Conservation (phyloP, 2,329 filamentous ascomycete species). For the Penicillium hordei region DNA sequence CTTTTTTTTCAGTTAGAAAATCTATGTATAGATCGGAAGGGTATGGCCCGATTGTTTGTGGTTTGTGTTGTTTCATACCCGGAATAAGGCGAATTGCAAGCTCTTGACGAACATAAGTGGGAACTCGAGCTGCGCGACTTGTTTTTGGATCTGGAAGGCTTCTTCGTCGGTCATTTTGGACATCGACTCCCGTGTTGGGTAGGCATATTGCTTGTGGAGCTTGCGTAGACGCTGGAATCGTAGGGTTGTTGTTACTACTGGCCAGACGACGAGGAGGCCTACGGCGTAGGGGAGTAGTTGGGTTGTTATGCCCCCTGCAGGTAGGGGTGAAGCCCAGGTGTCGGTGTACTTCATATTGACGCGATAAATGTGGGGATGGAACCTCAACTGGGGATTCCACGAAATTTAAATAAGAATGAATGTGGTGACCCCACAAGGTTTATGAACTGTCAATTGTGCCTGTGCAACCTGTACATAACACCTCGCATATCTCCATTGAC, state of each 20-base stretch:
- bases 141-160: constrained; percentile 52
- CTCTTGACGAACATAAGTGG: constrained; percentile 53
- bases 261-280: constrained; percentile 27
- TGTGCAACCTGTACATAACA: not conserved
- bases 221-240: constrained; percentile 38
- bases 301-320: constrained; percentile 1
- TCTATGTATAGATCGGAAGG: constrained; percentile 2
- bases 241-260: constrained; percentile 28
- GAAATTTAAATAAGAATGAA: not conserved
- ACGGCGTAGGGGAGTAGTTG: constrained; percentile 26
- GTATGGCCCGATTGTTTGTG: not conserved
- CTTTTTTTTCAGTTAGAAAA: constrained; percentile 26
- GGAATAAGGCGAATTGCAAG: constrained; percentile 60
- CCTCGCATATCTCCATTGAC: not conserved
- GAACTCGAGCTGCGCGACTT: constrained; percentile 55
- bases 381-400: not conserved
- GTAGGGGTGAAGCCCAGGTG: not conserved
- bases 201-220: constrained; percentile 46
- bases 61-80: constrained; percentile 35
- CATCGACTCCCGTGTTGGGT: constrained; percentile 47
- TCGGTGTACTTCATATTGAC: not conserved
- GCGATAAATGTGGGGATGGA: not conserved
- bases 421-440: not conserved
- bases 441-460: not conserved
- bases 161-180: constrained; percentile 56